A percentile compares a stretch with the other conserved stretches of the same genome.
Evolutionary conservation across 371 early-diverging fungal genomes (phyloP).

Genomic region (Gilbertella persicaria): DNA sequence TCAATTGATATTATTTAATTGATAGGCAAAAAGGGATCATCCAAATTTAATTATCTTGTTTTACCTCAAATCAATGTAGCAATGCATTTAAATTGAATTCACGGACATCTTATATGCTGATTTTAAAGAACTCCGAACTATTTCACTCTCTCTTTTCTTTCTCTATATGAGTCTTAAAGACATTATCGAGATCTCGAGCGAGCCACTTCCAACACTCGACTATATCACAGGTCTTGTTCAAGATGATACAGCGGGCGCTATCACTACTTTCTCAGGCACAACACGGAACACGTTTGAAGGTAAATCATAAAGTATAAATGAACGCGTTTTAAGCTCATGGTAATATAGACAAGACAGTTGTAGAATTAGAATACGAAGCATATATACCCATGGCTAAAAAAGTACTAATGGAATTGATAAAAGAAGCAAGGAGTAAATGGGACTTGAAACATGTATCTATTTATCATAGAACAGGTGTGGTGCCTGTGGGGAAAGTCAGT

Average conservation of each 20-base stretch:
- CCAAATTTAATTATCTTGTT: too few relatives aligned
- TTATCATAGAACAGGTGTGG: conserved; percentile 75
- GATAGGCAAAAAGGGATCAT: too few relatives aligned
- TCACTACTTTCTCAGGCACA: conserved; percentile 83
- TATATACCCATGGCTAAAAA: conserved; percentile 83
- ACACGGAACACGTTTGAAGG: conserved; percentile 84
- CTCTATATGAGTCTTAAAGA: conserved; percentile 13
- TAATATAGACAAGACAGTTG: conserved; percentile 62
- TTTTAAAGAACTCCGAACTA: too few relatives aligned
- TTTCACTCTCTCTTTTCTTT: not conserved
- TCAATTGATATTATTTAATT: too few relatives aligned
- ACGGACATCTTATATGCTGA: too few relatives aligned
- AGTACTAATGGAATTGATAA: conserved; percentile 56
- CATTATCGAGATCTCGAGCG: conserved; percentile 51
- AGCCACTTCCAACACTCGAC: conserved; percentile 51
- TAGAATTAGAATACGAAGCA: conserved; percentile 79
- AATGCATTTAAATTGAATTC: too few relatives aligned
- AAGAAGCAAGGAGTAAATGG: conserved; percentile 65
- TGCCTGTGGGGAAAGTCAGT: conserved; percentile 79
- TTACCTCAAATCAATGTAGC: too few relatives aligned
- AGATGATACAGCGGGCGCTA: conserved; percentile 77
- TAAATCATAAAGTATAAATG: conserved; percentile 16
- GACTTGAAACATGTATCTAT: conserved; percentile 69
- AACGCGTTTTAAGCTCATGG: not conserved
- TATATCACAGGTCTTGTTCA: conserved; percentile 54